Base-by-base conservation (phyloP, 2,329 filamentous ascomycete genomes). In the Aureobasidium sp. region DNA sequence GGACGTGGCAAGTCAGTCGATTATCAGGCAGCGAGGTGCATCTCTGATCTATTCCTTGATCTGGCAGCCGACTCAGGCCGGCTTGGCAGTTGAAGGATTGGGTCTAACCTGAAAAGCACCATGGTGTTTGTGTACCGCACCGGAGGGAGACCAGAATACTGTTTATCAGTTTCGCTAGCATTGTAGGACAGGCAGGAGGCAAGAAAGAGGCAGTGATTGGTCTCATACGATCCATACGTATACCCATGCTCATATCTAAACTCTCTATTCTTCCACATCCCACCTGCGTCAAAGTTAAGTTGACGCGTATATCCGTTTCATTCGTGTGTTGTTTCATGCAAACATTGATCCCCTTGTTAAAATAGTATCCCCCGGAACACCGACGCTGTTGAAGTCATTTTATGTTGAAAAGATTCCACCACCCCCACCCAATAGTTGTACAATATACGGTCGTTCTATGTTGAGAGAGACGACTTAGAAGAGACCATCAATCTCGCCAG, bases 401-500 rank as follows among this genome's bases (percentile, higher is more conserved):
- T 37, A 51, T 61, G 58, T 61, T 61, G 59, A 61, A 50, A 42
- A 50, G 41, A 21, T 21, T 21, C 21, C 36, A 21, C 25, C 55
- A 36, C 29, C 21, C 21, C 21, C 44, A 34, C 55, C 42, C 41
- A 29, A 21, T 49, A 34, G 51, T 54, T 11, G 50, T 53, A 53
- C 37, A 51, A 29, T 11, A 44, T 37, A 13, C 36, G n/a, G 16
- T 49, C 55, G 32, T 41, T 53, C 27, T 11, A 54, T 61, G 66
- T 58, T 58, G 54, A 58, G 21, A 10, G n/a, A 48, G 30, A 47
- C 21, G 41, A 25, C 36, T 67, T 91, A 99, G 76, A 97, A 99
- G 61, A 99, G 82, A 5, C 94, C 87, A 65, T 81, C 78, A 63
- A 82, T 81, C 73, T 81, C 79, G 14, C 78, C 79, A 21, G 77